A percentile compares a stretch with the other conserved stretches of the same genome.
Evolutionary conservation across 2,329 filamentous ascomycete genomes (phyloP).

Genomic region (Hymenoscyphus fraxineus): DNA sequence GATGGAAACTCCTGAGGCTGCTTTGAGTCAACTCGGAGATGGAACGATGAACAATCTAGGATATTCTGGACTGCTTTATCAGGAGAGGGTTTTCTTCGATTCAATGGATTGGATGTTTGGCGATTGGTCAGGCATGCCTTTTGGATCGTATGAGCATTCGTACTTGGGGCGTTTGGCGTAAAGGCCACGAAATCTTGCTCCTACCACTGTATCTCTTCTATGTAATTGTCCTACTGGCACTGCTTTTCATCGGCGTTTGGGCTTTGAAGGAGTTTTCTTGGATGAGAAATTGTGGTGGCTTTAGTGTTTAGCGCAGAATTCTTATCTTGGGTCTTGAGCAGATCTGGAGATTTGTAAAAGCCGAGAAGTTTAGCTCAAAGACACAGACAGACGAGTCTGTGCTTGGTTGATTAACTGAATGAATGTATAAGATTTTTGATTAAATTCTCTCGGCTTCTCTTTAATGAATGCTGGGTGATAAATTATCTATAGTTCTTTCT

Average conservation of each 20-base stretch:
- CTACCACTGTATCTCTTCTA: not conserved
- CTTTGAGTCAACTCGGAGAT: not conserved
- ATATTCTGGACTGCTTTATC: conserved; percentile 8
- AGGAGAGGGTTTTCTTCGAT: conserved; percentile 20
- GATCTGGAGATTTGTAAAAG: too few relatives aligned
- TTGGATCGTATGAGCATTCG: not conserved
- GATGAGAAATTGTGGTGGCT: not conserved
- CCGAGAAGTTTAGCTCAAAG: too few relatives aligned
- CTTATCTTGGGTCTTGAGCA: too few relatives aligned
- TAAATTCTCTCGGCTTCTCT: not conserved
- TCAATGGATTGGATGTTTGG: conserved; percentile 22
- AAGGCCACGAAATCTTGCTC: not conserved
- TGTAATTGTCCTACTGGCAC: conserved; percentile 2
- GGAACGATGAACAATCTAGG: not conserved
- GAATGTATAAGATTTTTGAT: not conserved
- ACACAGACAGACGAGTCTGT: not conserved
- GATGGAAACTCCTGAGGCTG: not conserved
- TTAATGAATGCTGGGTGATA: too few relatives aligned
- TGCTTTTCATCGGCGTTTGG: not conserved
- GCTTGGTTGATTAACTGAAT: not conserved
- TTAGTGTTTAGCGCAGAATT: not conserved
- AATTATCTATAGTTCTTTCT: too few relatives aligned
- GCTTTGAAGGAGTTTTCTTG: not conserved
- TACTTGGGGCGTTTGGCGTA: not conserved
- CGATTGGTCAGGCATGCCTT: conserved; percentile 9